A percentile compares a stretch with the other conserved stretches of the same genome.
Conservation (phyloP, 75 land plant genomes). For the Sequoiadendron giganteum region DNA sequence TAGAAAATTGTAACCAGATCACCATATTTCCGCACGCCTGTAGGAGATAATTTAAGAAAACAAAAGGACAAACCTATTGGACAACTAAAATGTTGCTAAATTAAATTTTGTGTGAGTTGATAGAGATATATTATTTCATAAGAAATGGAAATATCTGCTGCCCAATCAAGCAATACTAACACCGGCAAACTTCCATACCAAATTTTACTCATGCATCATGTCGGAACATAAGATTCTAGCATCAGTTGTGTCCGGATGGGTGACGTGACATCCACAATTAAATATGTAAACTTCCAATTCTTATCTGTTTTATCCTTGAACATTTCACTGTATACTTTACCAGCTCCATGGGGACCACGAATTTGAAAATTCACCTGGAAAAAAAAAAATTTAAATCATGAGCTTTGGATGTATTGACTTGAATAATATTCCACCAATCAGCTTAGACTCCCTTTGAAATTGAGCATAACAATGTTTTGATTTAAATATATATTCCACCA, state of each 20-base stretch:
- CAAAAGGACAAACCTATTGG: neutral
- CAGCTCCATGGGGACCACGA: conserved; percentile 92
- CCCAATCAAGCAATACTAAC: neutral
- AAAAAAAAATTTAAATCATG: neutral
- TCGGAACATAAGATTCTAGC: conserved; percentile 91
- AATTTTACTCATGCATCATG: conserved; percentile 22
- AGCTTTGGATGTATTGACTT: neutral
- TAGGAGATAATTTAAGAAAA: neutral
- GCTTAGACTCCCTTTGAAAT: neutral
- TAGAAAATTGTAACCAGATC: neutral
- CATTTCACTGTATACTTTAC: conserved; percentile 85
- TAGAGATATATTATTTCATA: neutral
- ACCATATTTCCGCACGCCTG: neutral
- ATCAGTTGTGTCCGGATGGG: conserved; percentile 68
- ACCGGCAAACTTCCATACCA: neutral
- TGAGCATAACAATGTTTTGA: neutral
- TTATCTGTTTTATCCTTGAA: conserved; percentile 82
- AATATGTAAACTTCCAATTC: conserved; percentile 85
- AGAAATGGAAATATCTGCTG: neutral
- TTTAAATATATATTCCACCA: neutral
- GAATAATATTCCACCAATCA: neutral
- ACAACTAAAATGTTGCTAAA: neutral
- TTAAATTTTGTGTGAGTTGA: neutral
- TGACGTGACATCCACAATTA: conserved; percentile 80
- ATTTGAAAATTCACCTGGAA: conserved; percentile 78